Conservation (phyloP, 441 rosid genomes). For the Erysimum cheiri region DNA sequence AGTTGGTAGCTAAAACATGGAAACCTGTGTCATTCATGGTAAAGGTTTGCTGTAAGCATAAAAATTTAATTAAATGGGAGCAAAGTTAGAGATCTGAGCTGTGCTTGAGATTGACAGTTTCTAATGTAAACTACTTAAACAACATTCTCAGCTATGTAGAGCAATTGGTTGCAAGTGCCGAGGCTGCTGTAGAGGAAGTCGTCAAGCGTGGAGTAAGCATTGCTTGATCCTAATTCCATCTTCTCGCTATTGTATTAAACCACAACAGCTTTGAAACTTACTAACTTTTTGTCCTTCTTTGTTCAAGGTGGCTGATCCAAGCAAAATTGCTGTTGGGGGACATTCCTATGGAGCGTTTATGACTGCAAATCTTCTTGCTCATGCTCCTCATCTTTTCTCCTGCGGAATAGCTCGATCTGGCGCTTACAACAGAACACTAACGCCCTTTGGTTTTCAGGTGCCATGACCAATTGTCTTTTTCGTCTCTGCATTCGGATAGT, state of each 20-base stretch:
- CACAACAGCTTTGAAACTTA: constrained; percentile 31
- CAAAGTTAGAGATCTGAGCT: constrained; percentile 9
- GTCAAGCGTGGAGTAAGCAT: constrained; percentile 79
- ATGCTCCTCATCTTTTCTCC: constrained; percentile 95
- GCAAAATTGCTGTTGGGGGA: constrained; percentile 92
- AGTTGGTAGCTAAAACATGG: constrained; percentile 10
- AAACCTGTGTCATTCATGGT: neutral
- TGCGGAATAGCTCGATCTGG: constrained; percentile 98
- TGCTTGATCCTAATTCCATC: constrained; percentile 27
- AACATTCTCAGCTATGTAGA: constrained; percentile 72
- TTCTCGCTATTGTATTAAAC: constrained; percentile 11
- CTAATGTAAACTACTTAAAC: constrained; percentile 29
- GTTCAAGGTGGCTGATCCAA: constrained; percentile 84
- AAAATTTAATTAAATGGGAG: constrained; percentile 11
- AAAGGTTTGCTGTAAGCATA: neutral
- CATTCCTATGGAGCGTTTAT: constrained; percentile 99
- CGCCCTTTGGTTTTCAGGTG: constrained; percentile 99
- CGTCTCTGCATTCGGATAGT: constrained; percentile 14
- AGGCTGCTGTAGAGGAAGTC: constrained; percentile 98
- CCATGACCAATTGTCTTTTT: constrained; percentile 6
- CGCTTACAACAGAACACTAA: constrained; percentile 97
- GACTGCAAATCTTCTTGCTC: constrained; percentile 96
- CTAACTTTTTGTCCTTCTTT: constrained; percentile 28
- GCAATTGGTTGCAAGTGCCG: constrained; percentile 94
- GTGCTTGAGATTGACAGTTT: constrained; percentile 24